These are phyloP conservation scores for Mangifera indica DNA, from an alignment of 345 rosid genomes.

Conservation along the genomic window DNA sequence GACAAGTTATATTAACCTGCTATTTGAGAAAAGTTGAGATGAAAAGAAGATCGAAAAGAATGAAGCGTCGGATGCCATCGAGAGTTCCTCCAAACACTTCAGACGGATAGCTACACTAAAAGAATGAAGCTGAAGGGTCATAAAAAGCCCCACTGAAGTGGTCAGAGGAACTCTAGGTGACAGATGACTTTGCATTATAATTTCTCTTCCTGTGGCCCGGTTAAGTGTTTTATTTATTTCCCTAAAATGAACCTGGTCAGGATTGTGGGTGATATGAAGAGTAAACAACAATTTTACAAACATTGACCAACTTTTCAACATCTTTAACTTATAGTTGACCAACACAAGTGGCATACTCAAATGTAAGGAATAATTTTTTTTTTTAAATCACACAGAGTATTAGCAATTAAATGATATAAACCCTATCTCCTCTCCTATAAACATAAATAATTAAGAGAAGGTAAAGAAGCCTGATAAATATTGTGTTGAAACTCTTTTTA, in stretches of 20 bases:
- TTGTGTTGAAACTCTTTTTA: too few species aligned
- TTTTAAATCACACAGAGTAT: too few species aligned
- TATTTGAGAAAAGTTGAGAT: neutral
- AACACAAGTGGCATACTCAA: too few species aligned
- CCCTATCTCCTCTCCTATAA: too few species aligned
- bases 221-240: too few species aligned
- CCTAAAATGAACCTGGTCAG: neutral
- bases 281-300: neutral
- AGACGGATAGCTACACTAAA: neutral
- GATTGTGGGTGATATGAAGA: neutral
- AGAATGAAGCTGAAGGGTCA: neutral
- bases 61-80: neutral
- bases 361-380: too few species aligned
- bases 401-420: too few species aligned
- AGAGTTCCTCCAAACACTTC: constrained; percentile 1
- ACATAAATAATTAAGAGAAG: too few species aligned
- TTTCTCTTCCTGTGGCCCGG: too few species aligned
- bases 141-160: neutral
- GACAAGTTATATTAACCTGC: too few species aligned
- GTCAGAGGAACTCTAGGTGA: neutral
- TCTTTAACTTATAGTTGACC: neutral
- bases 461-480: too few species aligned
- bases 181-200: neutral
- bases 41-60: too few species aligned
- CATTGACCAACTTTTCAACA: neutral